Evolutionary conservation across 805 yeast genomes (phyloP), one percentile per base, ranked within the genome.

Genomic region (Candida taoyuanica): DNA sequence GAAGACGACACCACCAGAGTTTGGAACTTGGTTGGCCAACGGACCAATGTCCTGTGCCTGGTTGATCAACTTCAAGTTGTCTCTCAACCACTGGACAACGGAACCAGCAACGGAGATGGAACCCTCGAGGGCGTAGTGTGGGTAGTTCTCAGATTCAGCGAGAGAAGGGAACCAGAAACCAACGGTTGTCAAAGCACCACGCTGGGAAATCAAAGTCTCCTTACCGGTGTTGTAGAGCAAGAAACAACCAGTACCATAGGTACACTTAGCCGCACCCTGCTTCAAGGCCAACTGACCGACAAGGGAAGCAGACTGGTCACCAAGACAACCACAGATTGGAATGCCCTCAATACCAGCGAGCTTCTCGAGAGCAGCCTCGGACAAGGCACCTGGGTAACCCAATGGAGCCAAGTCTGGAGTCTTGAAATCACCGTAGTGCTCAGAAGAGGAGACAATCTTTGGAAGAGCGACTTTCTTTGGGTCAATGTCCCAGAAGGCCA

Each of bases 71-170:
- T 84, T 82, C 64, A 89, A 73, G 65, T 88, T 88, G 64, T 89
- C 96, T 57, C 95, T 73, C 50, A 91, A 73, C 96, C 96, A 89
- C 64, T 86, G 95, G 48, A 89, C 86, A 50, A 84, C 85, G 8
- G 95, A 80, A 21, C 98, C 97, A 17, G 96, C 96, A 37, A 88
- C 97, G 3, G 97, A 94, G 53, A 91, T 85, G 7, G 96, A 87
- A 36, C 98, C 98, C 64, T 89, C 98, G 36, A 89, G 67, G 11
- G 96, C 96, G 63, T 76, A 89, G 48, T 83, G 87, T 5, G 96
- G 95, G 50, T 71, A 60, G 42, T 65, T 60, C 40, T 63, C 62
- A 11, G 53, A 56, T 28, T 54, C 59, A 17, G 65, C 68, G 42
- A 83, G 61, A 38, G 71, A 69, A 28, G 93, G 91, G 64, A 89